Base-by-base conservation (phyloP, 2,329 filamentous ascomycete species). In the Venturia aucupariae region DNA sequence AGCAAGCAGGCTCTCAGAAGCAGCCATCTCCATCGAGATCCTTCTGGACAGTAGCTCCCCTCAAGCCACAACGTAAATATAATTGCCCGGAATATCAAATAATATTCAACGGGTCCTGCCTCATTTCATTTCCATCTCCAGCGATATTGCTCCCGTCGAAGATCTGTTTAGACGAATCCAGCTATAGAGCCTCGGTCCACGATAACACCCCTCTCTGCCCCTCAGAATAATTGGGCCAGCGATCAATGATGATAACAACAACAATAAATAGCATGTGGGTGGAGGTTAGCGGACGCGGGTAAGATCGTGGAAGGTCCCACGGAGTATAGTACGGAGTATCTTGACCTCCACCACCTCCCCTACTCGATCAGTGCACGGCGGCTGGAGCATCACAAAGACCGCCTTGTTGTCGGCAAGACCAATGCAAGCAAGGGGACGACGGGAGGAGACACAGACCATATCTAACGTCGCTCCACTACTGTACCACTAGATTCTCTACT, bases 141-240 rank as follows among this genome's bases (percentile, higher is more conserved):
- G 27, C 51, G 51, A 57, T 35, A 57, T 57, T 57, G 24, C 51
- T 24, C 8, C 30, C 51, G 15, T 19, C 30, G 30, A 35, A 35
- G 51, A 57, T 57, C 51, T 57, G 24, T 57, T 35, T 57, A 57
- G 51, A 57, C 15, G 51, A 35, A 57, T 32, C 51, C 27, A 57
- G 27, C 6, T 10, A 35, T 5, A 19, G 24, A 57, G 51, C 51
- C 51, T 57, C 51, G 51, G 51, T 35, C 27, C 30, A 35, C 15
- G 24, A 22, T n/a, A 19, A n/a, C 7, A 35, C 35, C 35, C 35
- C 2, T 38, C 30, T 57, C 30, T 57, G 30, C 30, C 35, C 24
- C 51, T 57, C 51, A 57, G 51, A 57, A 57, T 57, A 35, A 57
- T 57, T 57, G 46, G 46, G 5, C 22, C n/a, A 22, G 48, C 32